Conservation (phyloP, 768 basidiomycete genomes). For the Psilocybe subaeruginosa region DNA sequence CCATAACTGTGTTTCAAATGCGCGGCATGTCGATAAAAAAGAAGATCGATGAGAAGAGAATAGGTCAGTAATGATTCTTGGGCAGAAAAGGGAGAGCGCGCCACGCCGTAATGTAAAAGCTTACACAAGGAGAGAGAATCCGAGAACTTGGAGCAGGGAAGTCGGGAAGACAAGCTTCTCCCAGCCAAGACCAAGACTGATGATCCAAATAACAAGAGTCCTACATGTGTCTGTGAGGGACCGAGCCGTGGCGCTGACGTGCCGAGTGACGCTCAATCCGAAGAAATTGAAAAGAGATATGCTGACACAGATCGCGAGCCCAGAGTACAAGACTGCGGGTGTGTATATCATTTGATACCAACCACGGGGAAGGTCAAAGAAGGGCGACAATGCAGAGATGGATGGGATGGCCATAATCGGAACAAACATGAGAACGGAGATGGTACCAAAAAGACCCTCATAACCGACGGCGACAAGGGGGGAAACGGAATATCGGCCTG, state of each 20-base stretch:
- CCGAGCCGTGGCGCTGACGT: conserved; percentile 91
- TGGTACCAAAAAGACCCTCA: conserved; percentile 89
- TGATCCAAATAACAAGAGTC: conserved; percentile 94
- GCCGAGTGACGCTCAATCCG: conserved; percentile 88
- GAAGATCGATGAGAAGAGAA: conserved; percentile 1
- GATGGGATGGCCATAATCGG: conserved; percentile 78
- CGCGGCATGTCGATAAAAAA: conserved; percentile 8
- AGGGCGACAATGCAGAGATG: conserved; percentile 61
- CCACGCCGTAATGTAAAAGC: conserved; percentile 31
- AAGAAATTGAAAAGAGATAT: conserved; percentile 90
- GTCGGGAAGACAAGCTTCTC: conserved; percentile 83
- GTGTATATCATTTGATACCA: conserved; percentile 88
- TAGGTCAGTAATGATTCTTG: conserved; percentile 9
- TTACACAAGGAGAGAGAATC: conserved; percentile 90
- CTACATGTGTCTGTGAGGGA: conserved; percentile 94
- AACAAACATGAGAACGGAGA: conserved; percentile 79
- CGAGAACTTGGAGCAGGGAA: conserved; percentile 79
- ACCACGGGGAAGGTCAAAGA: conserved; percentile 89
- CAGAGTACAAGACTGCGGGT: conserved; percentile 68
- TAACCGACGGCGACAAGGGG: conserved; percentile 93
- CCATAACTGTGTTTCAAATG: conserved; percentile 66
- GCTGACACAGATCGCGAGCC: conserved; percentile 71
- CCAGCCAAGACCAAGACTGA: conserved; percentile 91
- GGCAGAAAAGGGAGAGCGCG: background rate
- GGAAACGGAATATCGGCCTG: conserved; percentile 74